These are phyloP conservation scores for Blastocystis sp. DNA, from an alignment of 352 stramenopile genomes.

Conservation along the genomic window DNA sequence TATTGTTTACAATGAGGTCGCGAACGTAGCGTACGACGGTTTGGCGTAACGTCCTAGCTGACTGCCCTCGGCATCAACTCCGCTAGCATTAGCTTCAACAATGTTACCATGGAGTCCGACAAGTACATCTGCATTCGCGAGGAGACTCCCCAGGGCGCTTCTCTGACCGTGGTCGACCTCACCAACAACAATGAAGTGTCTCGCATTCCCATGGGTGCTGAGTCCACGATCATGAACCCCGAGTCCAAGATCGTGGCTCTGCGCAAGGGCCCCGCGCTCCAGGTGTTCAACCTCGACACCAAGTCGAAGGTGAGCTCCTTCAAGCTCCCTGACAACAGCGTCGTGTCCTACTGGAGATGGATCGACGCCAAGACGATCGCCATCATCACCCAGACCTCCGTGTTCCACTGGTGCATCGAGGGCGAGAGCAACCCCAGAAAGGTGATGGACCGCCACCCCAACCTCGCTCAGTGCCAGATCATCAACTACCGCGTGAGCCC, in stretches of 20 bases:
- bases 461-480: conserved; percentile 90
- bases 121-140: conserved; percentile 87
- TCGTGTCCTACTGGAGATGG: conserved; percentile 98
- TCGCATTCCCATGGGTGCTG: conserved; percentile 91
- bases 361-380: conserved; percentile 91
- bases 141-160: conserved; percentile 79
- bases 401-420: conserved; percentile 97
- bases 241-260: conserved; percentile 85
- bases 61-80: conserved; percentile 81
- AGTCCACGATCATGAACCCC: conserved; percentile 99
- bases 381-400: conserved; percentile 88
- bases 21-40: conserved; percentile 1
- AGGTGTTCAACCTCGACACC: conserved; percentile 99
- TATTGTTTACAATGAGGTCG: conserved; percentile 59
- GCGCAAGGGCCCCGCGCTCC: conserved; percentile 76
- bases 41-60: conserved; percentile 73
- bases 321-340: conserved; percentile 81
- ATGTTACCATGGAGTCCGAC: conserved; percentile 85
- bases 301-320: conserved; percentile 95
- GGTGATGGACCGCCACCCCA: conserved; percentile 94
- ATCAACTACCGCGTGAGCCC: conserved; percentile 97
- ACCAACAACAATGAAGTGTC: conserved; percentile 78
- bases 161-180: conserved; percentile 80
- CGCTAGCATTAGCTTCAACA: conserved; percentile 87
- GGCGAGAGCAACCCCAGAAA: conserved; percentile 82